Evolutionary conservation across 2,329 filamentous ascomycete genomes (phyloP).

Genomic region (Leptographium wingfieldii): DNA sequence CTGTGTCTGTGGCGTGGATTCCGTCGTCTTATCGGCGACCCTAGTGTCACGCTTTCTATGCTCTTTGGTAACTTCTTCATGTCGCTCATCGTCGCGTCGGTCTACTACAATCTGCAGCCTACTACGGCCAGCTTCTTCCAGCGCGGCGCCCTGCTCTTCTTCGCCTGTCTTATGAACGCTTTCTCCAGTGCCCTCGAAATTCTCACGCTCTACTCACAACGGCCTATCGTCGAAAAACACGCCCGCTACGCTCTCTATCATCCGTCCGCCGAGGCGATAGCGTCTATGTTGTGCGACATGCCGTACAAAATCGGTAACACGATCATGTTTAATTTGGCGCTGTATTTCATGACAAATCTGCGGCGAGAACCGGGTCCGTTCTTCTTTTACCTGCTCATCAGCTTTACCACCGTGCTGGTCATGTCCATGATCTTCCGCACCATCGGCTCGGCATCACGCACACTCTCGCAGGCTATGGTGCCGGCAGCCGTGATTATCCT

Average conservation of each 20-base stretch:
- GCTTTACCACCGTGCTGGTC: constrained; percentile 56
- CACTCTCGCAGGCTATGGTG: constrained; percentile 51
- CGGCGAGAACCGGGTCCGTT: constrained; percentile 61
- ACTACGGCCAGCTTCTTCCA: constrained; percentile 62
- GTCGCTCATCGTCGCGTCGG: constrained; percentile 63
- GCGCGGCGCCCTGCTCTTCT: constrained; percentile 71
- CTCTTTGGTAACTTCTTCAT: constrained; percentile 62
- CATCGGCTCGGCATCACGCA: constrained; percentile 63
- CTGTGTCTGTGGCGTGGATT: constrained; percentile 76
- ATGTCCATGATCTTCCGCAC: constrained; percentile 83
- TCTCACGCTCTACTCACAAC: constrained; percentile 73
- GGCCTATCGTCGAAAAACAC: constrained; percentile 87
- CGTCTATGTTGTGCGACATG: constrained; percentile 75
- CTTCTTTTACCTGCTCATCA: constrained; percentile 75
- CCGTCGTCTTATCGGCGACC: constrained; percentile 63
- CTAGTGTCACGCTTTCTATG: constrained; percentile 56
- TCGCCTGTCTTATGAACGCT: constrained; percentile 75
- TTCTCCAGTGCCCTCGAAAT: constrained; percentile 74
- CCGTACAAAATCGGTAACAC: constrained; percentile 67
- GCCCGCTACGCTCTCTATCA: constrained; percentile 81
- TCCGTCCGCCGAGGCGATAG: constrained; percentile 71
- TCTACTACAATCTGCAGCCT: constrained; percentile 64
- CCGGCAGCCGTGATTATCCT: constrained; percentile 50
- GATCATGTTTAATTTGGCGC: constrained; percentile 61
- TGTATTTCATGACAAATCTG: constrained; percentile 83